Evolutionary conservation across 441 rosid species (phyloP).

Genomic region (Jatropha podagrica): DNA sequence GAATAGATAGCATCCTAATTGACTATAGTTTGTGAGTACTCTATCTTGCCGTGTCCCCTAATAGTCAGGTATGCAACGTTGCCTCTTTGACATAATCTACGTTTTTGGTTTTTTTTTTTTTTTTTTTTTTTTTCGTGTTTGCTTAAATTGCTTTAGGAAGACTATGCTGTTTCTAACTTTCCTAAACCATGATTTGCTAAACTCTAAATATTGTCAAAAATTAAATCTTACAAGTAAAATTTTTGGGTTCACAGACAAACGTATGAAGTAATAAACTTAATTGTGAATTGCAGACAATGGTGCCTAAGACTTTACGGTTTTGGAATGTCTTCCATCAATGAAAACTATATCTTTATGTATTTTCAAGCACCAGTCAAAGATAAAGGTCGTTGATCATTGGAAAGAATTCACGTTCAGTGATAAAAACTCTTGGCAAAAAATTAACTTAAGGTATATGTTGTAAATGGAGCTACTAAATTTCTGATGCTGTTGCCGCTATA

Average conservation of each 20-base stretch:
- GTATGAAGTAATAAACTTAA: background rate
- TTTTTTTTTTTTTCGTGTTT: too few species aligned
- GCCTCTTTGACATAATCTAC: background rate
- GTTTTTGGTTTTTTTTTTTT: too few species aligned
- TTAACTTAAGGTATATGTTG: slow-evolving; percentile 6
- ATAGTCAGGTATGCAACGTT: slow-evolving; percentile 64
- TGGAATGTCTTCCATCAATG: slow-evolving; percentile 94
- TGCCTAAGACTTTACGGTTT: slow-evolving; percentile 90
- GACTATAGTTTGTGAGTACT: slow-evolving; percentile 94
- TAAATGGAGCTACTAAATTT: slow-evolving; percentile 15
- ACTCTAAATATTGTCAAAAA: too few species aligned
- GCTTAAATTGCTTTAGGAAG: too few species aligned
- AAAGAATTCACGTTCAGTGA: slow-evolving; percentile 82
- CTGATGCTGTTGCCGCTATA: slow-evolving; percentile 2
- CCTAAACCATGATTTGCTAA: too few species aligned
- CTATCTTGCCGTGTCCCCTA: slow-evolving; percentile 90
- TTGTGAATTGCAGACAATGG: slow-evolving; percentile 66
- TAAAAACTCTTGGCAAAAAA: background rate
- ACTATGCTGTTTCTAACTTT: too few species aligned
- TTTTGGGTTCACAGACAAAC: too few species aligned
- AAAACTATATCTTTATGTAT: slow-evolving; percentile 34
- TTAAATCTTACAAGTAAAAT: too few species aligned
- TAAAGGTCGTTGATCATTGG: slow-evolving; percentile 88
- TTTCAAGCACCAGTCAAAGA: slow-evolving; percentile 84
- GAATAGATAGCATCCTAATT: slow-evolving; percentile 77